Base-by-base conservation (phyloP, 257 asterid genomes). In the Solanum appendiculatum region DNA sequence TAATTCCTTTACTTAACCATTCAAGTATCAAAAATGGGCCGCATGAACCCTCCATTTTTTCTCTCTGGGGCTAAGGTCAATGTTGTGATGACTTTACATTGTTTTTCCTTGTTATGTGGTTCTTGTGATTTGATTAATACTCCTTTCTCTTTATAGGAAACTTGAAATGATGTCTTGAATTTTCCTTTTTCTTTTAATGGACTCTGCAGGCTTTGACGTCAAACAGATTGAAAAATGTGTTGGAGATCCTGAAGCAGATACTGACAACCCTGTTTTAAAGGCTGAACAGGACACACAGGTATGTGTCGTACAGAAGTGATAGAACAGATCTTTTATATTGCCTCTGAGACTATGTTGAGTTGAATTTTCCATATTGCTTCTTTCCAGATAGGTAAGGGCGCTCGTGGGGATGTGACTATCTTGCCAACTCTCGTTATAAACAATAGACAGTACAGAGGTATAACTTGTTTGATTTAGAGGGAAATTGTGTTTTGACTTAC, bases 191-290 rank as follows among this genome's bases (percentile, higher is more conserved):
- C 40, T 37, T 68, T 36, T 39, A 40, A 84, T 85, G 63, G 51
- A 89, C 25, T 42, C 16, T 91, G 86, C 87, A 95, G 99, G 98
- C 44, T 86, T 92, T 83, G 98, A 95, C 66, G 91, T 93, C 74
- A 92, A 89, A 90, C 91, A 92, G 92, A 95, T 96, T 42, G 96
- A 95, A 51, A 91, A 93, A 54, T 96, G 99, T 87, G 91, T 96
- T 64, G 98, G 99, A 86, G 96, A 95, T 89, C 88, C 92, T 34
- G 95, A 92, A 87, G 98, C 96, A 11, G 96, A 96, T 87, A 86
- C 63, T 36, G 98, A 95, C 85, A 96, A 96, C 91, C 94, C 93
- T 48, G 74, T 96, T 82, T 92, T 95, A 31, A 93, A 91, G 90
- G 91, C 92, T 21, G 95, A 93, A 87, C 94, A 91, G 86, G 93